A percentile compares a stretch with the other conserved stretches of the same genome.
Conservation (phyloP, 352 stramenopile species). For the Globisporangium lucens region DNA sequence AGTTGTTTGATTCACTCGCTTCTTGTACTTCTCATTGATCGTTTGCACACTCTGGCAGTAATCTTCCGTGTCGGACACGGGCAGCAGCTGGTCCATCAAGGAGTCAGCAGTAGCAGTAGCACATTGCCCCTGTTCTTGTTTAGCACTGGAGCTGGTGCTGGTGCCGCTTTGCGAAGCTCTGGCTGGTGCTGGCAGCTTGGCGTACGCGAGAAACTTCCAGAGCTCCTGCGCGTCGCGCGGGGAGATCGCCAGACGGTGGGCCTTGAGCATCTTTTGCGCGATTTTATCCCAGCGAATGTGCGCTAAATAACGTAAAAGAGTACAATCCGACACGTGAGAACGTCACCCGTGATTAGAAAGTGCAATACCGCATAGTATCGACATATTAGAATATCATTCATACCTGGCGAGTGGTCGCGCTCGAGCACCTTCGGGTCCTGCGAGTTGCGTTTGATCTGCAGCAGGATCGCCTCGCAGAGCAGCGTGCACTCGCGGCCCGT, state of each 20-base stretch:
- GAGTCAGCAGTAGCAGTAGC: neutral
- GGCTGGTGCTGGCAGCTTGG: constrained; percentile 13
- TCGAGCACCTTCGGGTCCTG: constrained; percentile 37
- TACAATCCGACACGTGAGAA: neutral
- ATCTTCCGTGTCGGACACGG: constrained; percentile 53
- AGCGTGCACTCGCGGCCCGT: constrained; percentile 46
- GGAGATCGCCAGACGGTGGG: constrained; percentile 33
- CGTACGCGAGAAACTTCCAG: constrained; percentile 81
- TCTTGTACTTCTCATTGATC: constrained; percentile 24
- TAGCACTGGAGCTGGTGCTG: neutral
- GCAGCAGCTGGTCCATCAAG: constrained; percentile 25
- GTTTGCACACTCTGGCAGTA: constrained; percentile 27
- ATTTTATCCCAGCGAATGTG: constrained; percentile 53
- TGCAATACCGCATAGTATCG: neutral
- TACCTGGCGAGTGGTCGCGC: constrained; percentile 36
- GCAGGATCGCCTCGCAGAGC: constrained; percentile 53
- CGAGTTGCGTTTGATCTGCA: constrained; percentile 52
- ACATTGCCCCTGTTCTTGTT: neutral
- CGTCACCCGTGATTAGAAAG: neutral
- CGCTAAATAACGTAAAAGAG: neutral
- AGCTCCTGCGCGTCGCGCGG: constrained; percentile 47
- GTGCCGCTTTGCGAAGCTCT: neutral
- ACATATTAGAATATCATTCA: neutral
- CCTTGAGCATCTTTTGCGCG: constrained; percentile 32
- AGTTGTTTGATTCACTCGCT: neutral